Base-by-base conservation (phyloP, 495 filamentous ascomycete species). In the Aspergillus biplanus region DNA sequence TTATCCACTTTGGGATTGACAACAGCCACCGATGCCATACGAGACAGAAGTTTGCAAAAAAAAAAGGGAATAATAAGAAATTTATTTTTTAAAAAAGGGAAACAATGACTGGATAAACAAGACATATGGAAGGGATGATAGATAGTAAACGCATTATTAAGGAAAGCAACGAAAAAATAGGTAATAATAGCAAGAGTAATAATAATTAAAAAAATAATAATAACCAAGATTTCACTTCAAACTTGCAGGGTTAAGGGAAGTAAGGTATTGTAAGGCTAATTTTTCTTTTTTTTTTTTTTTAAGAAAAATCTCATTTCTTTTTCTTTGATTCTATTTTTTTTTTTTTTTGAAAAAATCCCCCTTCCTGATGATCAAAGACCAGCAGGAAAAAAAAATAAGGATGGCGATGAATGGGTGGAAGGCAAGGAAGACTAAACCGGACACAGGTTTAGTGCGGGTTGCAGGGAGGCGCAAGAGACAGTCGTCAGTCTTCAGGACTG, bases 11-110 rank as follows among this genome's bases (percentile, higher is more conserved):
- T 56, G 52, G 60, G 52, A 49, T 35, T 63, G 50, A 63, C 60
- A 55, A 58, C 56, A 60, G 59, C 59, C 65, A 67, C 65, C 42
- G 16, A 56, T 59, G 60, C 65, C 65, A 67, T 67, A 54, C 52
- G 56, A 67, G 27, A 53, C 34, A 7, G n/a, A 46, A 37, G 47
- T n/a, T 52, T 27, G 52, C n/a, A 58, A 58, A 58, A 59, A 46
- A 62, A 55, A 58, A 56, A 47, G 15, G 16, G 18, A 54, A 59
- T 62, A 39, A 54, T 33, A 59, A 37, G 6, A 33, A 47, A 39
- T 35, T n/a, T 33, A 33, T 31, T 39, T 11, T 59, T 62, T 55
- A 48, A 61, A 34, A 58, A 54, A 46, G 60, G n/a, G 58, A 37
- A 61, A 32, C 52, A 67, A 59, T 48, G 16, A 65, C 39, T 44